phyloP scores from a whole-genome alignment of 23 red algal species.

The Gracilaria gracilis region DNA sequence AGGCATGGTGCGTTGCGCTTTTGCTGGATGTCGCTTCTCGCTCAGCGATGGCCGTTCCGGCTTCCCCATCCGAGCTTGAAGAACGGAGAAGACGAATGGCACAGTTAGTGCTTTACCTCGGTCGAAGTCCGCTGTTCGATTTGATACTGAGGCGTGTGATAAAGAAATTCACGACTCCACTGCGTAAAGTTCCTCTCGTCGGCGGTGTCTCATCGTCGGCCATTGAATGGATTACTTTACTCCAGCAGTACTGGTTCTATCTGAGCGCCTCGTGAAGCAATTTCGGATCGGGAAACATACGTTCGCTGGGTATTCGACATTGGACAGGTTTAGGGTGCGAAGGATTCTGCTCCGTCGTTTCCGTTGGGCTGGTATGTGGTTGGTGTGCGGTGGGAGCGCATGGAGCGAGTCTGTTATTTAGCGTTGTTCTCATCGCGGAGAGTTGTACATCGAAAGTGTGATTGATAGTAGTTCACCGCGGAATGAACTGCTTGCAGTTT shows the following conservation, averaged over 20 bases:
- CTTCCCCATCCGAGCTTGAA: slow-evolving; percentile 26
- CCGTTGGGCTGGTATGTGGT: neutral
- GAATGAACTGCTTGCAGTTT: slow-evolving; percentile 17
- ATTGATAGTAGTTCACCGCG: slow-evolving; percentile 12
- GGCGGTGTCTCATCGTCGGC: slow-evolving; percentile 48
- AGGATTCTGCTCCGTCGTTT: neutral
- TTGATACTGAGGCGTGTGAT: slow-evolving; percentile 41
- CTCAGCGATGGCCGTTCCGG: slow-evolving; percentile 41
- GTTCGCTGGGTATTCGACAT: neutral
- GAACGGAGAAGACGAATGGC: slow-evolving; percentile 57
- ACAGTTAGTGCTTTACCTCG: slow-evolving; percentile 68
- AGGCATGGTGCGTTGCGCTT: slow-evolving; percentile 54
- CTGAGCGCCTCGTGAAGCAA: slow-evolving; percentile 54
- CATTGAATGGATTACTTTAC: slow-evolving; percentile 63
- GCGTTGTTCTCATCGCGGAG: slow-evolving; percentile 4
- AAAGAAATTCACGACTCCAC: slow-evolving; percentile 39
- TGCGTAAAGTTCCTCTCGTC: slow-evolving; percentile 63
- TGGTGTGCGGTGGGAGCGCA: neutral
- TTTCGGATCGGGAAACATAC: neutral
- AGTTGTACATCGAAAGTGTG: neutral
- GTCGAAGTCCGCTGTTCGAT: slow-evolving; percentile 66
- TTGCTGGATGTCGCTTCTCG: slow-evolving; percentile 43
- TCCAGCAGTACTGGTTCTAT: slow-evolving; percentile 79
- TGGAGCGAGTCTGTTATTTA: neutral
- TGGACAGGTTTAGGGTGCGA: neutral